A percentile compares a stretch with the other conserved stretches of the same genome.
Conservation (phyloP, 768 basidiomycete species). For the Suillus sp. region DNA sequence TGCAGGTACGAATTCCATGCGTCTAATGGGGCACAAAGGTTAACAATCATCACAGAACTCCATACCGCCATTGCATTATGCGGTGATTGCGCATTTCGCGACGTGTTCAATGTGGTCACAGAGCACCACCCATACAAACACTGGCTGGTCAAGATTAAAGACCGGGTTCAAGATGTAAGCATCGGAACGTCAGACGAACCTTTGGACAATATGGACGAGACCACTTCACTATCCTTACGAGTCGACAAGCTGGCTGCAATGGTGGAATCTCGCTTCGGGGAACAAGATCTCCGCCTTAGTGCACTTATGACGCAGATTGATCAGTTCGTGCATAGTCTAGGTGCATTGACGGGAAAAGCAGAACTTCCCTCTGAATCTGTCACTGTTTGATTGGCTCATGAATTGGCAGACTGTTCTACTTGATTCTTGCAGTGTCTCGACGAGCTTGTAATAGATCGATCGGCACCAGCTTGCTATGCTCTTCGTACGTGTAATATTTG, state of each 20-base stretch:
- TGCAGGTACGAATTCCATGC: not conserved
- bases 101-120: not conserved
- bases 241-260: not conserved
- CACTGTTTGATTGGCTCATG: not conserved
- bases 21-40: not conserved
- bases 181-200: not conserved
- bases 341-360: not conserved
- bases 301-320: not conserved
- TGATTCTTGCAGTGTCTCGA: not conserved
- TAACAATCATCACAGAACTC: not conserved
- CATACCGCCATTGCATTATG: not conserved
- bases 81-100: not conserved
- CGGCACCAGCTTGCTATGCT: no score
- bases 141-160: constrained; percentile 3
- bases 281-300: not conserved
- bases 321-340: not conserved
- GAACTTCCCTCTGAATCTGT: not conserved
- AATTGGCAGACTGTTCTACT: not conserved
- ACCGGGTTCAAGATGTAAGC: not conserved
- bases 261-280: constrained; percentile 2
- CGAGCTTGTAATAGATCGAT: not conserved
- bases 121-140: not conserved
- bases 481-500: not conserved
- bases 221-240: not conserved
- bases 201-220: not conserved